Evolutionary conservation across 1,284 basidiomycete species (phyloP).

Genomic region (Termitomyces sp.): DNA sequence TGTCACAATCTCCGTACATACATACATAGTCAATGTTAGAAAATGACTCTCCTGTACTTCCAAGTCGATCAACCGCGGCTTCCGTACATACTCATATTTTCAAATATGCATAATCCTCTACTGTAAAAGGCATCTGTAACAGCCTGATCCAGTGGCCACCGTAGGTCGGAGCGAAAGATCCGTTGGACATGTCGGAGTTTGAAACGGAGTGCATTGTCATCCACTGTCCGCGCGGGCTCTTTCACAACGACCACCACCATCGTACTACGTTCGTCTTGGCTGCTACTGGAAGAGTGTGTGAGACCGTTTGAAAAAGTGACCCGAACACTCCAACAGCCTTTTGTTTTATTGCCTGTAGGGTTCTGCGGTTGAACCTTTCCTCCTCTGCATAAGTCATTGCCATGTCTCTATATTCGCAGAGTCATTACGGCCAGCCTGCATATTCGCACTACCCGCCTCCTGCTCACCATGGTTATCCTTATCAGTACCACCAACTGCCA

Average conservation of each 20-base stretch:
- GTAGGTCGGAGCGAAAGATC: slow-evolving; percentile 7
- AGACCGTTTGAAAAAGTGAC: slow-evolving; percentile 30
- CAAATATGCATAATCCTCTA: not conserved
- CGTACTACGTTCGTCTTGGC: slow-evolving; percentile 29
- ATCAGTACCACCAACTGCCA: slow-evolving; percentile 47
- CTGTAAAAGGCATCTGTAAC: not conserved
- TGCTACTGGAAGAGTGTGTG: slow-evolving; percentile 33
- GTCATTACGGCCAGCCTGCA: slow-evolving; percentile 35
- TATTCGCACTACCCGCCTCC: slow-evolving; percentile 39
- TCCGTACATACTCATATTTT: not conserved
- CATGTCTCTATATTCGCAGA: slow-evolving; percentile 40
- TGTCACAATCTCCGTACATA: not conserved
- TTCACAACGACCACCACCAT: slow-evolving; percentile 35
- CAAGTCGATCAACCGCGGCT: not conserved
- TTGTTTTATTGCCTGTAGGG: slow-evolving; percentile 11
- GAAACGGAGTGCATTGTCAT: slow-evolving; percentile 26
- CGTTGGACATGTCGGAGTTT: slow-evolving; percentile 28
- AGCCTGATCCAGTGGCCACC: not conserved
- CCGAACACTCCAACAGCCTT: slow-evolving; percentile 23
- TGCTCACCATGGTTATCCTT: slow-evolving; percentile 34
- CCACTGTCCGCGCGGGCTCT: slow-evolving; percentile 19
- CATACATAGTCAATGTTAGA: not conserved
- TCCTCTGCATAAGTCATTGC: slow-evolving; percentile 19
- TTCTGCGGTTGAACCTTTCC: slow-evolving; percentile 18
- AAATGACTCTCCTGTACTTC: not conserved